Evolutionary conservation across 2,329 filamentous ascomycete species (phyloP).

Genomic region (Cyclaneusma minus): DNA sequence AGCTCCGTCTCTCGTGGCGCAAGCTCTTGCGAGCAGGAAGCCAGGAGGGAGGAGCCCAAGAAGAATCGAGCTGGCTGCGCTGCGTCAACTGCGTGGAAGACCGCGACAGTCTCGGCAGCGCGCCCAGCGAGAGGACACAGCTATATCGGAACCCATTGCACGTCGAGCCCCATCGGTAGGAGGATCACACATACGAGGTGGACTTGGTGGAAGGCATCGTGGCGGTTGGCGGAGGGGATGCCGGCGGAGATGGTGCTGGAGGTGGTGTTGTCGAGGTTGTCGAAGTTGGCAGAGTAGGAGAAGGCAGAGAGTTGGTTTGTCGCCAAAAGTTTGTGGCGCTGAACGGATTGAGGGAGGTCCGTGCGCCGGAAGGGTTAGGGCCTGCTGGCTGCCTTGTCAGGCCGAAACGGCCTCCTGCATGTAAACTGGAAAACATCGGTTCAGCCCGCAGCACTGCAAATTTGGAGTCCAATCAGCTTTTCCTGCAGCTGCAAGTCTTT

Average conservation of each 20-base stretch:
- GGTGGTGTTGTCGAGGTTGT: constrained; percentile 21
- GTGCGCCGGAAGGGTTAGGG: no score
- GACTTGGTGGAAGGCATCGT: constrained; percentile 33
- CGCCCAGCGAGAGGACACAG: constrained; percentile 74
- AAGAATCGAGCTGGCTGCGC: constrained; percentile 66
- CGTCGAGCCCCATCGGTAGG: constrained; percentile 6
- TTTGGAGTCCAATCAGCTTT: no score
- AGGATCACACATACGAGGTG: constrained; percentile 9
- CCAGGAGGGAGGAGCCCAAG: constrained; percentile 44
- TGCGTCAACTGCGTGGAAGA: constrained; percentile 6
- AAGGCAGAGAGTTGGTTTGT: no score
- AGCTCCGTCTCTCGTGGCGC: constrained; percentile 40
- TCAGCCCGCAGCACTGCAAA: no score
- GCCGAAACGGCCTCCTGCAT: no score
- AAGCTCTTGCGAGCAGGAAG: constrained; percentile 30
- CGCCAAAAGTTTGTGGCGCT: no score
- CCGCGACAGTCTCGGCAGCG: constrained; percentile 17
- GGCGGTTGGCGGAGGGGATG: constrained; percentile 29
- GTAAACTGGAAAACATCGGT: no score
- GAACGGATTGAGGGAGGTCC: no score
- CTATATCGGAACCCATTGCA: constrained; percentile 34
- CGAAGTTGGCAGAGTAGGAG: constrained; percentile 11
- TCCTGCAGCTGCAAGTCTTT: no score
- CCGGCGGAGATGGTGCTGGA: no score
- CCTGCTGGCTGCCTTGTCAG: no score